Evolutionary conservation across 257 asterid species (phyloP), one percentile per base, ranked within the genome.

Genomic region (Jasminum sambac): DNA sequence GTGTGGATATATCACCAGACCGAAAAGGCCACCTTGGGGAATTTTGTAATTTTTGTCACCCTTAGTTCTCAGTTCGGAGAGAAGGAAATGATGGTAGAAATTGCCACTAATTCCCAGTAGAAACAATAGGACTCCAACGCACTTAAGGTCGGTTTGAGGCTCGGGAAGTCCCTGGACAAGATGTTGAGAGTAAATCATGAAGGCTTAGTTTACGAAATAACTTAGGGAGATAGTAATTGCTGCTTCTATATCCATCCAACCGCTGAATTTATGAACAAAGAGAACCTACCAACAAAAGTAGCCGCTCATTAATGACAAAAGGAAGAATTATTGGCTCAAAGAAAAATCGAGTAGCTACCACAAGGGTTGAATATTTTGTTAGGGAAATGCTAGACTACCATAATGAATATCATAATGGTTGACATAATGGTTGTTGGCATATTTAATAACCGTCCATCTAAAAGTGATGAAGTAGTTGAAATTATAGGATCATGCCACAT

Each of bases 81-180:
- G 92, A 43, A 90, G 77, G 66, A 38, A 76, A 78, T 87, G 96
- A 84, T 89, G 96, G 76, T 87, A 87, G 39, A 90, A 77, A 36
- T 86, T 90, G 2, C 90, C 95, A 13, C 26, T 42, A 24, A 81
- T 81, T 72, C 96, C 95, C n/a, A 83, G 10, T 21, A 77, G 42
- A 61, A 84, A 87, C 24, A 84, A 57, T 0, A 44, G 63, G 16
- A 76, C 39, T 13, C 92, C 96, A 19, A 68, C 6, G 30, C 44
- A 79, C 44, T 74, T 79, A 12, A 90, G 85, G 76, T 87, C 82
- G 6, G 78, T 34, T 0, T 79, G 2, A 11, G 92, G 96, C 14
- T 90, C 88, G 0, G 73, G 68, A 8, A 83, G 69, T 30, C 73
- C 74, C 1, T 25, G 70, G 50, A 67, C 25, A 14, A 84, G 48